These are phyloP conservation scores for Apiospora phragmitis DNA, from an alignment of 2,329 filamentous ascomycete genomes.

Conservation along the genomic window DNA sequence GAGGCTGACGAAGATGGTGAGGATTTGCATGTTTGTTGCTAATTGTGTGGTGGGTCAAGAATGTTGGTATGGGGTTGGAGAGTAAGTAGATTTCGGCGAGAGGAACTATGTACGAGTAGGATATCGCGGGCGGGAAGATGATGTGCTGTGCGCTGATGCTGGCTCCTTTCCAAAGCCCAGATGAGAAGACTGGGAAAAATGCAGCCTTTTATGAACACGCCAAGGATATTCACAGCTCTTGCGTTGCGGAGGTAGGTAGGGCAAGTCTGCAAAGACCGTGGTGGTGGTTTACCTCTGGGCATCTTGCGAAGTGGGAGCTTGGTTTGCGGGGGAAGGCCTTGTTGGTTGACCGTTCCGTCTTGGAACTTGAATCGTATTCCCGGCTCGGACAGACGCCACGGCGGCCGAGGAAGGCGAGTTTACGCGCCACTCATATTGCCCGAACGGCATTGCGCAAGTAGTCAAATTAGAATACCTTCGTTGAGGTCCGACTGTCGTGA, in stretches of 20 bases:
- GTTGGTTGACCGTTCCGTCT: neutral
- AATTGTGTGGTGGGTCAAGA: neutral
- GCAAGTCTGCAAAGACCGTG: neutral
- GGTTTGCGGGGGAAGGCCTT: neutral
- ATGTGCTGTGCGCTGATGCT: neutral
- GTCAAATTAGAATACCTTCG: neutral
- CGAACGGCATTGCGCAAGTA: neutral
- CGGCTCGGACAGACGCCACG: neutral
- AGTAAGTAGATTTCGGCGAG: neutral
- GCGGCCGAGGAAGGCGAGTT: neutral
- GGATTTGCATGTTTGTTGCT: neutral
- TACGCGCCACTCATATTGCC: neutral
- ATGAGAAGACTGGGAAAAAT: neutral
- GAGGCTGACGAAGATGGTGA: neutral
- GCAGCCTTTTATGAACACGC: neutral
- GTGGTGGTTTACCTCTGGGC: neutral
- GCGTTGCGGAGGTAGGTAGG: neutral
- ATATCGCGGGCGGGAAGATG: no score
- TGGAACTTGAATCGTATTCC: neutral
- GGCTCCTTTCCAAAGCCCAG: neutral
- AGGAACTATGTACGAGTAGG: neutral
- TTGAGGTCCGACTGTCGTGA: neutral
- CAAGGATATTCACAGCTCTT: neutral
- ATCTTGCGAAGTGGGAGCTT: neutral
- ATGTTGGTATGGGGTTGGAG: neutral